Evolutionary conservation across 805 yeast species (phyloP).

Genomic region (Starmerella stigmatis): DNA sequence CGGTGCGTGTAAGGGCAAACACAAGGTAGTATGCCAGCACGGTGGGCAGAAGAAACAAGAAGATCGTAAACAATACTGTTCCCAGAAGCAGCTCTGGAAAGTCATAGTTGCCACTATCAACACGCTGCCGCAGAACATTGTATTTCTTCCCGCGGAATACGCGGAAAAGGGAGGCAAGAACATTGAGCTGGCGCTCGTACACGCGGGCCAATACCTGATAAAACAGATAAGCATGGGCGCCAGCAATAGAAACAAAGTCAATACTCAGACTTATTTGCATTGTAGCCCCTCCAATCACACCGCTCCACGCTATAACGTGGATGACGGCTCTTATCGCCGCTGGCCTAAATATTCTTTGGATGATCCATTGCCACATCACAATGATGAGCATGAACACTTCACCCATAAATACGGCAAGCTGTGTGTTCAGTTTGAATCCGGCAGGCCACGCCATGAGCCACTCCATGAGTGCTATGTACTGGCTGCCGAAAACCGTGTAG

Average conservation of each 20-base stretch:
- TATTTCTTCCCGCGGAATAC: conserved; percentile 82
- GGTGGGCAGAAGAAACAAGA: conserved; percentile 74
- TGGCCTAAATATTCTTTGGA: conserved; percentile 7
- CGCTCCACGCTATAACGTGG: conserved; percentile 28
- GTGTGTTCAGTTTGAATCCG: conserved; percentile 83
- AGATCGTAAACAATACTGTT: conserved; percentile 71
- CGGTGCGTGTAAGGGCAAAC: conserved; percentile 52
- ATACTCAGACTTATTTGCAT: conserved; percentile 54
- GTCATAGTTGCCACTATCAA: conserved; percentile 75
- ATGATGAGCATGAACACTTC: conserved; percentile 80
- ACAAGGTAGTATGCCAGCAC: conserved; percentile 71
- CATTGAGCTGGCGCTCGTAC: conserved; percentile 61
- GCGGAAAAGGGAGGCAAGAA: conserved; percentile 63
- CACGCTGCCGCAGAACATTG: conserved; percentile 71
- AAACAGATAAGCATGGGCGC: conserved; percentile 66
- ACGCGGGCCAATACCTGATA: conserved; percentile 70
- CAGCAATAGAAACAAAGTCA: conserved; percentile 53
- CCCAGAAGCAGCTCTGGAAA: conserved; percentile 82
- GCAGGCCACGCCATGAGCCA: conserved; percentile 89
- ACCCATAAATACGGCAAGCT: conserved; percentile 74
- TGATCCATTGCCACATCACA: conserved; percentile 45
- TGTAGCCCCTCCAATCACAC: conserved; percentile 50
- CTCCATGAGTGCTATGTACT: conserved; percentile 40
- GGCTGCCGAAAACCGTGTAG: conserved; percentile 36
- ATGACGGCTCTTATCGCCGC: conserved; percentile 6